Conservation (phyloP, 2,329 filamentous ascomycete species). For the Verticillium nonalfalfae region DNA sequence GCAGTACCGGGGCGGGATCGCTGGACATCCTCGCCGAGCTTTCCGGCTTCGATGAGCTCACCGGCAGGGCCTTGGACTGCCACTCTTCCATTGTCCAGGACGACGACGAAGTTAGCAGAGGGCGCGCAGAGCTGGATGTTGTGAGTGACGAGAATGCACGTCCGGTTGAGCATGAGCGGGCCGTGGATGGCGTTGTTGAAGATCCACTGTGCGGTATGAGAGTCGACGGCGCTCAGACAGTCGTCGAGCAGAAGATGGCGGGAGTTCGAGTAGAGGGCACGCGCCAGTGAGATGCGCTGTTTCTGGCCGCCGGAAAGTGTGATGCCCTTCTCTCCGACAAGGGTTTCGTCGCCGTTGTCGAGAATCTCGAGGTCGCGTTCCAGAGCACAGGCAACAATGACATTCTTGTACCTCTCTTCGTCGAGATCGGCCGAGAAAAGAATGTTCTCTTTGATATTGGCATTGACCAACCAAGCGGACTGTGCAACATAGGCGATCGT, state of each 20-base stretch:
- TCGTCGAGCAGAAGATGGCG: conserved; percentile 89
- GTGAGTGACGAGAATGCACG: conserved; percentile 93
- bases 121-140: conserved; percentile 87
- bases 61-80: conserved; percentile 68
- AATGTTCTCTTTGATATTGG: conserved; percentile 93
- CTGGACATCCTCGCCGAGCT: conserved; percentile 77
- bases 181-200: conserved; percentile 90
- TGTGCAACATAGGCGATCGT: conserved; percentile 96
- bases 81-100: conserved; percentile 82
- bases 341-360: conserved; percentile 79
- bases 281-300: conserved; percentile 92
- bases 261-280: conserved; percentile 93
- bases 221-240: conserved; percentile 92
- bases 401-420: conserved; percentile 75
- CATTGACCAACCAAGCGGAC: conserved; percentile 94
- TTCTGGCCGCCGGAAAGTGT: conserved; percentile 96
- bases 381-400: conserved; percentile 85
- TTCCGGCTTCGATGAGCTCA: conserved; percentile 79
- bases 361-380: conserved; percentile 89
- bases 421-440: conserved; percentile 79
- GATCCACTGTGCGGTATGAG: conserved; percentile 96
- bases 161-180: conserved; percentile 79
- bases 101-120: conserved; percentile 71
- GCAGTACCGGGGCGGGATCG: conserved; percentile 66
- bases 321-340: conserved; percentile 96